Percentiles rank a stretch among this genome's conserved stretches.
Conservation (phyloP, 192 early-diverging fungal genomes). For the Entophlyctis helioformis region DNA sequence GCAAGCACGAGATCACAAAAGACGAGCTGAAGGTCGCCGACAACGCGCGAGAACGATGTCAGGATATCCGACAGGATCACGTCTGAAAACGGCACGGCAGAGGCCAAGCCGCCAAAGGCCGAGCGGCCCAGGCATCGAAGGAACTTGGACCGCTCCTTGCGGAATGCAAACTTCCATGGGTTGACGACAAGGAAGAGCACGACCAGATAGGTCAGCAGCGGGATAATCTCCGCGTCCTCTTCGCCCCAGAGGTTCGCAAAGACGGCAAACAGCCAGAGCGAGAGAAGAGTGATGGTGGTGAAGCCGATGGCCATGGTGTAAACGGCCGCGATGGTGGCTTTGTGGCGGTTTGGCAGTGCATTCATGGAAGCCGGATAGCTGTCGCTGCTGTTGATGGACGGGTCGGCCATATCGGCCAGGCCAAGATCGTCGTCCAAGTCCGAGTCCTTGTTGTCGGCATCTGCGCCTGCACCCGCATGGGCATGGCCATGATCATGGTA, state of each 20-base stretch:
- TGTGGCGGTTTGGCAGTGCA: too few species aligned
- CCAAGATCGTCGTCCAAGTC: too few species aligned
- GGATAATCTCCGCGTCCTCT: slow-evolving; percentile 22
- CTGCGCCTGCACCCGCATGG: too few species aligned
- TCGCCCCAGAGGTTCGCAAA: slow-evolving; percentile 13
- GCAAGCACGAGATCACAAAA: slow-evolving; percentile 36
- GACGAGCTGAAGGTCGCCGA: slow-evolving; percentile 69
- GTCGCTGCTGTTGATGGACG: too few species aligned
- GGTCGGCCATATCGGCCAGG: too few species aligned
- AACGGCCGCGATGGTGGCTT: too few species aligned
- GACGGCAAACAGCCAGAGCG: slow-evolving; percentile 10
- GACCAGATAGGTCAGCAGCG: slow-evolving; percentile 17
- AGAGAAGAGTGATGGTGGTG: slow-evolving; percentile 7
- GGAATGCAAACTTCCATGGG: slow-evolving; percentile 5
- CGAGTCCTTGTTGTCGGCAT: too few species aligned
- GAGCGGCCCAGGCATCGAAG: too few species aligned
- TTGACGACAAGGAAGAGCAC: slow-evolving; percentile 6
- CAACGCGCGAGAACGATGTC: slow-evolving; percentile 81
- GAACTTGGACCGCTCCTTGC: slow-evolving; percentile 27
- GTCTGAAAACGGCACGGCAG: slow-evolving; percentile 44
- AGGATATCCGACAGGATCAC: slow-evolving; percentile 90
- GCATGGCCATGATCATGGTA: background rate
- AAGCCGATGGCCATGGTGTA: slow-evolving; percentile 21
- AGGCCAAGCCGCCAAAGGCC: slow-evolving; percentile 19
- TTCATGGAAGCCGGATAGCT: too few species aligned